Base-by-base conservation (phyloP, 257 asterid genomes). In the Fraxinus cuspidata region DNA sequence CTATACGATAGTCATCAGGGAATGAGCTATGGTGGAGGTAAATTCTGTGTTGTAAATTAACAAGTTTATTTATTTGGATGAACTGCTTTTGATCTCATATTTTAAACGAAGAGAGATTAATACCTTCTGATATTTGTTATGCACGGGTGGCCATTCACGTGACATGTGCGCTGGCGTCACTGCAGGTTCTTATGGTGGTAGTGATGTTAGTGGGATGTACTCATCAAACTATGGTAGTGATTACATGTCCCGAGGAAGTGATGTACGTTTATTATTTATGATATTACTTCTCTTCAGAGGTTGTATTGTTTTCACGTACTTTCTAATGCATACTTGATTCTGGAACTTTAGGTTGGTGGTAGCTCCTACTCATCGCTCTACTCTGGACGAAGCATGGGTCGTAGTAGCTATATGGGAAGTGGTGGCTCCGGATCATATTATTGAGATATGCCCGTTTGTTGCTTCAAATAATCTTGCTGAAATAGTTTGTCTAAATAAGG, bases 391-490 rank as follows among this genome's bases (percentile, higher is more conserved):
- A 87, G 91, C 77, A 71, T 88, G 77, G 89, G 97, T 79, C 92
- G 99, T 70, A 84, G 84, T 72, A 86, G 92, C 82, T 96, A 92
- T 73, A 88, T 89, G 97, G 94, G 98, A 56, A 86, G 96, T 71
- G 82, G 93, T 82, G 88, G 93, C 80, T 94, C 99, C 56, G 91
- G 97, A 78, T 89, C 97, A 21, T 94, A 94, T 80, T 92, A 92
- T 84, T 94, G 83, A 94, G 97, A 96, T 88, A 82, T 67, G 85
- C 76, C 47, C 40, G 27, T 63, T 32, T 5, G 37, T 4, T 9
- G 38, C 31, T 63, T 58, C 58, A 21, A 80, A 35, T 44, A 68
- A 35, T 73, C 78, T 73, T 78, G 77, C 71, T 76, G 70, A 44
- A 58, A 44, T 65, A 73, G 81, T 76, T 63, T 31, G 71, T 58